Percentiles rank a stretch among this genome's conserved stretches.
These are phyloP conservation scores for Rhizophagus prolifer DNA, from an alignment of 192 early-diverging fungal species.

Conservation along the genomic window DNA sequence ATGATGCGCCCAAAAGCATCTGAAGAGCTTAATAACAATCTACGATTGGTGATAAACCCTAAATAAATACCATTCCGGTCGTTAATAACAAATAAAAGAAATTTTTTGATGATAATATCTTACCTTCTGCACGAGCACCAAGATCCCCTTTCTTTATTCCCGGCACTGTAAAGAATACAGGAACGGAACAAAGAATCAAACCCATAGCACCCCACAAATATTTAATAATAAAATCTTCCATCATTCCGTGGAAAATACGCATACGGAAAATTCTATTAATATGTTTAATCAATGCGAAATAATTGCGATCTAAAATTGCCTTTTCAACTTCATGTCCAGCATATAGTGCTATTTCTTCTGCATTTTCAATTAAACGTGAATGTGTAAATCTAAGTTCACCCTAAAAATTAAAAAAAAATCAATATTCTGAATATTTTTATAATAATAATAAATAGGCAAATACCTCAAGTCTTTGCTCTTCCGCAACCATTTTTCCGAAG, in stretches of 20 bases:
- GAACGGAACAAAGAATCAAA: slow-evolving; percentile 79
- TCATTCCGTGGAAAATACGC: slow-evolving; percentile 89
- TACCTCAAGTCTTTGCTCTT: slow-evolving; percentile 82
- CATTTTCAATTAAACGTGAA: slow-evolving; percentile 91
- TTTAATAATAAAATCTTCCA: slow-evolving; percentile 98
- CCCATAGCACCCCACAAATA: slow-evolving; percentile 97
- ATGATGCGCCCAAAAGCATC: slow-evolving; percentile 84
- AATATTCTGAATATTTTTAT: not conserved
- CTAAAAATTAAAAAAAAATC: slow-evolving; percentile 33
- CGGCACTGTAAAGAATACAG: slow-evolving; percentile 69
- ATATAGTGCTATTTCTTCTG: slow-evolving; percentile 94
- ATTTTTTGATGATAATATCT: not conserved
- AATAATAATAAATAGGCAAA: not conserved
- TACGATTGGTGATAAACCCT: slow-evolving; percentile 78
- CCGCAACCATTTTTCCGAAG: slow-evolving; percentile 93
- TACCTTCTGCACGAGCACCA: slow-evolving; percentile 57
- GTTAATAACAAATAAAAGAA: not conserved
- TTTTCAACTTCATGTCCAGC: slow-evolving; percentile 83
- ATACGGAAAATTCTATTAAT: slow-evolving; percentile 82
- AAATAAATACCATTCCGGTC: not conserved
- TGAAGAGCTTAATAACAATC: slow-evolving; percentile 71
- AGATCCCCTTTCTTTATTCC: slow-evolving; percentile 41
- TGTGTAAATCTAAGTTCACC: slow-evolving; percentile 96
- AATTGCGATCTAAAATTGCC: slow-evolving; percentile 74
- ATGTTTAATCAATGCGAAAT: slow-evolving; percentile 79